Conservation (phyloP, 192 early-diverging fungal species). For the Anaeromyces robustus region DNA sequence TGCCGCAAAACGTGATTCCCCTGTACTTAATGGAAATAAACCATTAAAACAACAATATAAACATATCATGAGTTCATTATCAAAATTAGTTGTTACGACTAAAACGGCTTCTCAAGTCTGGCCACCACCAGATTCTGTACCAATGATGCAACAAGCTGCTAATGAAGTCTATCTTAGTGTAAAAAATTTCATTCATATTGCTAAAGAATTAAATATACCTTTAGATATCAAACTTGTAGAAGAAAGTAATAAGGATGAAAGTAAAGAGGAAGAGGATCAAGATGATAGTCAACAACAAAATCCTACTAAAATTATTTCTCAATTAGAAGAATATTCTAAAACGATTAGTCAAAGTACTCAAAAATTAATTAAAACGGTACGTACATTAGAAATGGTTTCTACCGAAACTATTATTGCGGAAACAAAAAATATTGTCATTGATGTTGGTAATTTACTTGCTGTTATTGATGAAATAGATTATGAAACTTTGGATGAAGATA, state of each 20-base stretch:
- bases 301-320: conserved; percentile 18
- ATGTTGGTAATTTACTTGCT: conserved; percentile 32
- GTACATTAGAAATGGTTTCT: neutral
- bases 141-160: conserved; percentile 56
- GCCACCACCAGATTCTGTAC: conserved; percentile 47
- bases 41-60: conserved; percentile 53
- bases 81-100: conserved; percentile 35
- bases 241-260: neutral
- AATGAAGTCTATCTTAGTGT: conserved; percentile 61
- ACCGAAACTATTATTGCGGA: conserved; percentile 14
- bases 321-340: conserved; percentile 13
- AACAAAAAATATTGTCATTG: conserved; percentile 19
- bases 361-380: neutral
- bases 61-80: conserved; percentile 61
- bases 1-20: conserved; percentile 48
- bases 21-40: conserved; percentile 43
- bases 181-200: conserved; percentile 51
- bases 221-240: neutral
- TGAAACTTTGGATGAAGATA: conserved; percentile 4
- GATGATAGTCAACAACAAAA: conserved; percentile 2
- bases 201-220: conserved; percentile 21
- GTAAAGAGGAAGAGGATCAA: neutral
- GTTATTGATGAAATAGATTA: conserved; percentile 34
- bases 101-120: conserved; percentile 27
- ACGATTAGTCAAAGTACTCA: neutral